Percentiles rank a stretch among this genome's conserved stretches.
Conservation (phyloP, 768 basidiomycete species). For the Lactarius hengduanensis region DNA sequence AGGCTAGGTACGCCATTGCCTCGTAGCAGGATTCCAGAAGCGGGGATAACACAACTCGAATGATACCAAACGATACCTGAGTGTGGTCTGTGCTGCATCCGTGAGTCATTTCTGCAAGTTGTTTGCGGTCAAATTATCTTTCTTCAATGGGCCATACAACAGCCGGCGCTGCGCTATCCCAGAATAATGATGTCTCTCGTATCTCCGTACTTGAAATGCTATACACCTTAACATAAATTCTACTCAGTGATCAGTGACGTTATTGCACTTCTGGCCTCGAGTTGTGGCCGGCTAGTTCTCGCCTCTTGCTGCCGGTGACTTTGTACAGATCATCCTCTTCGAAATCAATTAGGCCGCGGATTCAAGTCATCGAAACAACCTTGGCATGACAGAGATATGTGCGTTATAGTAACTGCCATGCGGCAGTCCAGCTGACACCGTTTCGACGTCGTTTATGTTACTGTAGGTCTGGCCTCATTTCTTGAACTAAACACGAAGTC, state of each 20-base stretch:
- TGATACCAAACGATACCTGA: not conserved
- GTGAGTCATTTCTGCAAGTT: not conserved
- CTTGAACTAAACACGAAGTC: not conserved
- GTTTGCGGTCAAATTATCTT: not conserved
- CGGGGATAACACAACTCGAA: not conserved
- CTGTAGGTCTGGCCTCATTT: not conserved
- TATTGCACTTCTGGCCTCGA: not conserved
- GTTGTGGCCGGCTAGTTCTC: not conserved
- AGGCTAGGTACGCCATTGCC: not conserved
- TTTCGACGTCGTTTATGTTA: not conserved
- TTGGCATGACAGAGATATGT: not conserved
- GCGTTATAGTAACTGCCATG: not conserved
- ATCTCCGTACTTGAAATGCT: not conserved
- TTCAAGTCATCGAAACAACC: not conserved
- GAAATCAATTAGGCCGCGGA: not conserved
- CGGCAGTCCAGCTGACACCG: not conserved
- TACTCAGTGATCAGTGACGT: not conserved
- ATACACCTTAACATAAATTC: not conserved
- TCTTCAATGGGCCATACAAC: not conserved
- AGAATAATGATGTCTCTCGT: not conserved
- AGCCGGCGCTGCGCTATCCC: constrained; percentile 1
- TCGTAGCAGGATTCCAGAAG: not conserved
- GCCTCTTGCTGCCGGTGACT: not conserved
- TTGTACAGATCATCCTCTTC: not conserved
- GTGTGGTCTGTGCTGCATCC: not conserved